These are phyloP conservation scores for Ajuga reptans DNA, from an alignment of 305 asterid species.

Conservation along the genomic window DNA sequence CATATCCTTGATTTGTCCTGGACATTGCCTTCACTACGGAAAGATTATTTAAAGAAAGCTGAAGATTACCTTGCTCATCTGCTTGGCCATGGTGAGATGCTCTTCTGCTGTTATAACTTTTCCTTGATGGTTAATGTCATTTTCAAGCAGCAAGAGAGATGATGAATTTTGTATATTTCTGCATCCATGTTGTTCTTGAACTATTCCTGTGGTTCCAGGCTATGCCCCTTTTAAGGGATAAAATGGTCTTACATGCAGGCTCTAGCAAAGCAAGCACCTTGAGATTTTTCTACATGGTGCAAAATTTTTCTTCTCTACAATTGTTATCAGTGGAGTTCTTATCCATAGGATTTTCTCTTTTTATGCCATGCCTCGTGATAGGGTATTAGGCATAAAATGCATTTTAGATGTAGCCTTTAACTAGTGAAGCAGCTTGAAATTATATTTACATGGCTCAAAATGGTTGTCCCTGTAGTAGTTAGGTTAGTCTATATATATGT, in stretches of 20 bases:
- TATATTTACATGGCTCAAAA: not conserved
- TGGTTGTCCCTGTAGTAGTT: not conserved
- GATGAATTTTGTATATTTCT: constrained; percentile 6
- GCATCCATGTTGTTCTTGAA: constrained; percentile 3
- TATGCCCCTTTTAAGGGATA: constrained; percentile 1
- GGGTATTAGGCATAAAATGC: constrained; percentile 2
- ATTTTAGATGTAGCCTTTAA: not conserved
- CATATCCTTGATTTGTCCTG: constrained; percentile 84
- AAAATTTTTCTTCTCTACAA: not conserved
- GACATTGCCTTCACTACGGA: constrained; percentile 82
- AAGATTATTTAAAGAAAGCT: constrained; percentile 75
- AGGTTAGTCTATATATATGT: too few relatives aligned
- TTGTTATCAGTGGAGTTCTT: not conserved
- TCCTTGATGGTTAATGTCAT: not conserved
- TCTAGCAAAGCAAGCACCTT: constrained; percentile 3
- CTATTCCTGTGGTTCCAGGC: constrained; percentile 10
- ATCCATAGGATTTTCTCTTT: not conserved
- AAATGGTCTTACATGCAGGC: not conserved
- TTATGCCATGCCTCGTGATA: constrained; percentile 8
- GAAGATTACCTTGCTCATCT: constrained; percentile 94
- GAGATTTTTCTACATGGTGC: constrained; percentile 5
- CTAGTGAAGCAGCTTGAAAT: constrained; percentile 4
- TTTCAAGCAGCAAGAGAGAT: not conserved
- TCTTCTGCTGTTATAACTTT: constrained; percentile 15
- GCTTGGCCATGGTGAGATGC: constrained; percentile 82